Evolutionary conservation across 208 protist genomes (phyloP), one percentile per base, ranked within the genome.

Genomic region (Tetramitus jugosus): DNA sequence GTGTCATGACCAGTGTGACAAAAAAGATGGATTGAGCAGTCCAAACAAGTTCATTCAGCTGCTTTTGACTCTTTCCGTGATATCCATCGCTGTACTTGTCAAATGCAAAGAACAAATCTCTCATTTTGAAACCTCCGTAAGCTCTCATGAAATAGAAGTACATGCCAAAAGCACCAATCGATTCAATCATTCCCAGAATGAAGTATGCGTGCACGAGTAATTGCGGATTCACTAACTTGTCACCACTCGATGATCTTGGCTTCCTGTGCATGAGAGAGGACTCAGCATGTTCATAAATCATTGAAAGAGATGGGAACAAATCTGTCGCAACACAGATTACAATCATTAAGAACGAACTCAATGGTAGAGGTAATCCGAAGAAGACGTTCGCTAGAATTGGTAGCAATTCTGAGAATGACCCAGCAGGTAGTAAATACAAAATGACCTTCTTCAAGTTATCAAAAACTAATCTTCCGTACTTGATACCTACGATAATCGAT

Each of bases 371-470:
- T 23, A 91, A 39, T 33, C 80, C 64, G 14, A 86, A 7, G 1
- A 87, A 40, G 39, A 93, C 76, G 77, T 77, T 87, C 33, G 79
- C 49, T 20, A 91, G 10, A 76, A 91, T 86, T 23, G 90, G 89
- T 42, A 81, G 4, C 0, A 93, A 74, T 76, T 92, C 88, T n/a
- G 90, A 79, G 33, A 90, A 80, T 10, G 49, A 56, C 64, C 87
- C 87, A 2, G 81, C 83, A 3, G 84, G 76, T 33, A 95, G 80
- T 17, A 83, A 87, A 78, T 94, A 95, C 26, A 76, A 64, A 53
- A 95, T 88, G 39, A 84, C 90, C 69, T 95, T 94, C 76, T 92
- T 90, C 40, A 94, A 80, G 78, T 95, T 95, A 83, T 93, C 87
- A 62, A 93, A 95, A 49, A 94, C 91, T 2, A 91, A 72, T 69